These are phyloP conservation scores for Russula brevipes DNA, from an alignment of 768 basidiomycete genomes.

Conservation along the genomic window DNA sequence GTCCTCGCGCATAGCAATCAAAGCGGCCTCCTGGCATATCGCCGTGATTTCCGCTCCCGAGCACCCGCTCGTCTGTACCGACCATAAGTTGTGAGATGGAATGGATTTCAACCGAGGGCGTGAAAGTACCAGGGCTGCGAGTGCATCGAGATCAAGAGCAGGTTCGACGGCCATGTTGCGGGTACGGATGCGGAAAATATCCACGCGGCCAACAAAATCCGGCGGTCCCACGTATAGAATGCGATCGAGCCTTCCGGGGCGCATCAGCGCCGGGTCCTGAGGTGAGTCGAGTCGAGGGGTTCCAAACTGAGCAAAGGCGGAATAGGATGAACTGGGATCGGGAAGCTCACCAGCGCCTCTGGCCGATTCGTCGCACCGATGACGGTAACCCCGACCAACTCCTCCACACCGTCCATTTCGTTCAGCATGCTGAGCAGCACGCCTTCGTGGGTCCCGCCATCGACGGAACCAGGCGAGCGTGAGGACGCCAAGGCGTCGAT, in stretches of 20 bases:
- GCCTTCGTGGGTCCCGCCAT: conserved; percentile 67
- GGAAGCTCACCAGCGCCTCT: conserved; percentile 44
- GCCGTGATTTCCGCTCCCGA: conserved; percentile 92
- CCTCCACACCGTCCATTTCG: conserved; percentile 98
- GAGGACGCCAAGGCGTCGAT: conserved; percentile 90
- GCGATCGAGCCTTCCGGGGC: conserved; percentile 91
- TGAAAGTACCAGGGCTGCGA: conserved; percentile 62
- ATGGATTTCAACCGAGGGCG: background rate
- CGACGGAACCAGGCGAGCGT: conserved; percentile 48
- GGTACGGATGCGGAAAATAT: conserved; percentile 79
- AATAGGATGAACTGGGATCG: conserved; percentile 27
- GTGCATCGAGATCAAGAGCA: conserved; percentile 55
- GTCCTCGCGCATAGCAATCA: conserved; percentile 85
- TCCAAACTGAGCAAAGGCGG: background rate
- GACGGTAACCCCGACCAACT: conserved; percentile 89
- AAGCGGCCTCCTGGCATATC: conserved; percentile 93
- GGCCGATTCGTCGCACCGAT: conserved; percentile 96
- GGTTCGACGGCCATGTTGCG: conserved; percentile 75
- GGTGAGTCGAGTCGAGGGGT: conserved; percentile 37
- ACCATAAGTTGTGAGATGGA: background rate
- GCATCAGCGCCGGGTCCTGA: conserved; percentile 91
- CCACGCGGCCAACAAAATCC: conserved; percentile 68
- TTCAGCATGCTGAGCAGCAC: conserved; percentile 90
- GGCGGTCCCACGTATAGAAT: conserved; percentile 94
- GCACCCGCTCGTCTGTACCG: conserved; percentile 79